These are phyloP conservation scores for Fraxinus quadrangulata DNA, from an alignment of 257 asterid genomes.

Conservation along the genomic window DNA sequence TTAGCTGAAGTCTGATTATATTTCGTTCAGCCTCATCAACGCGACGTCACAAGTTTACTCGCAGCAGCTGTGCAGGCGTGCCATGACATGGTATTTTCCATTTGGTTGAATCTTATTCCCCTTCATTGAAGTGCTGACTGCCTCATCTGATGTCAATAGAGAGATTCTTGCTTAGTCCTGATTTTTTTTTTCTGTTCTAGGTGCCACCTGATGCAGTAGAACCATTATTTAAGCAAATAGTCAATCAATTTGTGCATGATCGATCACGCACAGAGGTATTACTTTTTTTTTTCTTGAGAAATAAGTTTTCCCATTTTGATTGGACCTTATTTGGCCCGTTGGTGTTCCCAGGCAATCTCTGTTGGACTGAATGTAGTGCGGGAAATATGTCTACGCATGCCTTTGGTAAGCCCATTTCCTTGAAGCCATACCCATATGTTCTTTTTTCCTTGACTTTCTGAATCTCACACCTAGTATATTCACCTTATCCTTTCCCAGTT, in stretches of 20 bases:
- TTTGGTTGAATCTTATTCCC: constrained; percentile 16
- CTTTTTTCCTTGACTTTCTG: not conserved
- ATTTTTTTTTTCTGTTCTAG: constrained; percentile 38
- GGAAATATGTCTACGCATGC: constrained; percentile 93
- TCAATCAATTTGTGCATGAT: constrained; percentile 93
- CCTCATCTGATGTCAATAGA: constrained; percentile 21
- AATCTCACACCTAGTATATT: constrained; percentile 12
- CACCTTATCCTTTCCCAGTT: constrained; percentile 47
- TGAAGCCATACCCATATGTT: constrained; percentile 1
- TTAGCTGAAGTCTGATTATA: constrained; percentile 24
- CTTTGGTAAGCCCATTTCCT: constrained; percentile 66
- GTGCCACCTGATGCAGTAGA: constrained; percentile 98
- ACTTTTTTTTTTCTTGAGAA: constrained; percentile 1
- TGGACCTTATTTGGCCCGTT: constrained; percentile 16
- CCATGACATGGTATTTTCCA: constrained; percentile 82
- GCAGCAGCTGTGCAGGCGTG: constrained; percentile 98
- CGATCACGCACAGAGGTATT: constrained; percentile 88
- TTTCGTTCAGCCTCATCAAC: constrained; percentile 78
- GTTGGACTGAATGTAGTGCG: constrained; percentile 86
- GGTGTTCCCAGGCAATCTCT: constrained; percentile 67
- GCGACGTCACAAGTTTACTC: constrained; percentile 74
- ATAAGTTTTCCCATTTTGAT: constrained; percentile 1
- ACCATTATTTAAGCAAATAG: constrained; percentile 89
- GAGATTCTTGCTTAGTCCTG: constrained; percentile 14
- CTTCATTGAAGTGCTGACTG: constrained; percentile 6